phyloP scores from a whole-genome alignment of 371 early-diverging fungal genomes.

The Haplosporangium sp. region DNA sequence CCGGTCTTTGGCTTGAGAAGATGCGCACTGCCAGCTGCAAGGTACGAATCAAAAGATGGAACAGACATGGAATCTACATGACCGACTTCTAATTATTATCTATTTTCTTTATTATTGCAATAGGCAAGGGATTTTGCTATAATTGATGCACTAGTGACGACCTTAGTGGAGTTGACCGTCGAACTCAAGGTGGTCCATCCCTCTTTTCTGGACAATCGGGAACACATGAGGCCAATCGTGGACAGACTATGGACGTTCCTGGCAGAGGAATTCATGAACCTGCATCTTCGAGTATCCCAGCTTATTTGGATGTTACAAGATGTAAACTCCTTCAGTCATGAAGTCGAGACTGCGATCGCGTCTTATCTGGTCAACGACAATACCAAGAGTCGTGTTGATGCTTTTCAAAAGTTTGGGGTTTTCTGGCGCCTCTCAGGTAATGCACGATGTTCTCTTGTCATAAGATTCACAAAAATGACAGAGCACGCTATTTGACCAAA shows the following conservation, averaged over 20 bases:
- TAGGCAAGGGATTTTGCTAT: constrained; percentile 38
- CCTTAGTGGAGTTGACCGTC: constrained; percentile 47
- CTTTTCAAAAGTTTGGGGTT: constrained; percentile 72
- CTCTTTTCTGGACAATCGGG: constrained; percentile 41
- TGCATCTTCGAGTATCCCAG: constrained; percentile 73
- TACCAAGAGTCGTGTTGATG: constrained; percentile 49
- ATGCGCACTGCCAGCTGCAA: constrained; percentile 63
- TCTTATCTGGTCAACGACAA: constrained; percentile 62
- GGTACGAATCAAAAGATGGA: constrained; percentile 17
- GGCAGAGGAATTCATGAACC: constrained; percentile 55
- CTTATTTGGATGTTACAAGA: constrained; percentile 74
- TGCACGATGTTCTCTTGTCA: neutral
- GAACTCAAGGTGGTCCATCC: constrained; percentile 35
- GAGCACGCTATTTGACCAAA: neutral
- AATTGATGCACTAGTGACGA: constrained; percentile 41
- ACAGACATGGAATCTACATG: neutral
- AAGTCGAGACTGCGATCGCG: constrained; percentile 72
- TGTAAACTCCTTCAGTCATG: constrained; percentile 60
- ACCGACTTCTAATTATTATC: neutral
- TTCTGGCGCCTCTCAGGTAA: constrained; percentile 74
- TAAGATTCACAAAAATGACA: neutral
- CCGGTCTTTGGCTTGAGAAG: constrained; percentile 55
- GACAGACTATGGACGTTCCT: constrained; percentile 62
- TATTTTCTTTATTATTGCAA: constrained; percentile 31
- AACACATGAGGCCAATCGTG: constrained; percentile 41